Evolutionary conservation across 2,329 filamentous ascomycete genomes (phyloP).

Genomic region (Thielaviopsis punctulata): DNA sequence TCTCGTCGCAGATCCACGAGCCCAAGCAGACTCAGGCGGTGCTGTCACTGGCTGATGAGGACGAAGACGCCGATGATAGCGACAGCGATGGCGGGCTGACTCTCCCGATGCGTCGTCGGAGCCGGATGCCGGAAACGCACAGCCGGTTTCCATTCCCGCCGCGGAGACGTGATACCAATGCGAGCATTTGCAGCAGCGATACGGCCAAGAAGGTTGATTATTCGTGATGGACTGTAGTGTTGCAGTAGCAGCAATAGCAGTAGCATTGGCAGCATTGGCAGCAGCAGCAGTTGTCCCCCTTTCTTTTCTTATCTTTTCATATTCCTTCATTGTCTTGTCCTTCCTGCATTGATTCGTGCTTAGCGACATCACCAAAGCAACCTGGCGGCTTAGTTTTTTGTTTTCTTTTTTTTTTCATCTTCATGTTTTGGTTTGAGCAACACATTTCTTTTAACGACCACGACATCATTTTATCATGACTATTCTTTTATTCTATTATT

Average conservation of each 20-base stretch:
- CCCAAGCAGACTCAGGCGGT: neutral
- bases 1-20: neutral
- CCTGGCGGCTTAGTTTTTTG: neutral
- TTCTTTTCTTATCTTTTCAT: neutral
- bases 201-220: constrained; percentile 13
- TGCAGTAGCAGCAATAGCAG: neutral
- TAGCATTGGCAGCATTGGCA: too few species aligned
- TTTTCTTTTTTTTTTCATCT: neutral
- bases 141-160: constrained; percentile 7
- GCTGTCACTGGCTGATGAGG: constrained; percentile 2
- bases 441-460: constrained; percentile 1
- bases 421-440: neutral
- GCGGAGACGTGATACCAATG: constrained; percentile 11
- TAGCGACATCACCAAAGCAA: too few species aligned
- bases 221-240: neutral
- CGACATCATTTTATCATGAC: neutral
- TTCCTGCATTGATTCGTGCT: too few species aligned
- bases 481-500: too few species aligned
- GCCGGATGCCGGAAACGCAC: constrained; percentile 3
- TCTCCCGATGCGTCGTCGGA: constrained; percentile 11
- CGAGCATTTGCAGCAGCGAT: constrained; percentile 12
- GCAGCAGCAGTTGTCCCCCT: too few species aligned
- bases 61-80: constrained; percentile 12
- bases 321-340: neutral
- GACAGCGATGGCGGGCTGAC: constrained; percentile 14